A percentile compares a stretch with the other conserved stretches of the same genome.
These are phyloP conservation scores for Mariannaea sp. DNA, from an alignment of 2,329 filamentous ascomycete genomes.

Conservation along the genomic window DNA sequence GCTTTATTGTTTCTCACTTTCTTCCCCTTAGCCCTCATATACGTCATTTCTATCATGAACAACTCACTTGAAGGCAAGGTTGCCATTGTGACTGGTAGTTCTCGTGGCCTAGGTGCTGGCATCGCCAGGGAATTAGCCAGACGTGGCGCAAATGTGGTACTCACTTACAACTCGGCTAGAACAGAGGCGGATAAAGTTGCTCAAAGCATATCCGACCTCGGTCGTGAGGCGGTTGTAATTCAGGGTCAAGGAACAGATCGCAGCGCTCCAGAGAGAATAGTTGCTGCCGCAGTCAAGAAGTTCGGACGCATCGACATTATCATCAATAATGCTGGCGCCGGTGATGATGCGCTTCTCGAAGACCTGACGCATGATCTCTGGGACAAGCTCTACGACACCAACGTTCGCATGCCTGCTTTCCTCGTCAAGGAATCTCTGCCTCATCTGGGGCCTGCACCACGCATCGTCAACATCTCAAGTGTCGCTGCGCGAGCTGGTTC, in stretches of 20 bases:
- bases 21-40: no score
- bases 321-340: slow-evolving; percentile 13
- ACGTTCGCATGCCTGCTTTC: slow-evolving; percentile 26
- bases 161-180: background rate
- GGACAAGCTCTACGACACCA: slow-evolving; percentile 5
- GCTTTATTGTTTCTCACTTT: no score
- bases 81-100: slow-evolving; percentile 18
- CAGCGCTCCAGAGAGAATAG: background rate
- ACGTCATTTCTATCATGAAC: no score
- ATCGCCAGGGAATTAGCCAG: slow-evolving; percentile 11
- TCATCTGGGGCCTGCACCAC: slow-evolving; percentile 27
- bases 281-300: background rate
- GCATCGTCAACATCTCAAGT: slow-evolving; percentile 39
- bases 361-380: slow-evolving; percentile 4
- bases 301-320: slow-evolving; percentile 15
- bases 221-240: no score
- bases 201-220: background rate
- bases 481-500: slow-evolving; percentile 33
- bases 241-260: background rate
- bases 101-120: slow-evolving; percentile 14
- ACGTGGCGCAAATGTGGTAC: slow-evolving; percentile 4
- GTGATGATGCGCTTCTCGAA: slow-evolving; percentile 3
- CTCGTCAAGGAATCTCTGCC: slow-evolving; percentile 36
- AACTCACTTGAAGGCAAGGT: slow-evolving; percentile 5
- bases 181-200: background rate